Base-by-base conservation (phyloP, 1,139 yeast species). In the Hyphopichia khmerensis region DNA sequence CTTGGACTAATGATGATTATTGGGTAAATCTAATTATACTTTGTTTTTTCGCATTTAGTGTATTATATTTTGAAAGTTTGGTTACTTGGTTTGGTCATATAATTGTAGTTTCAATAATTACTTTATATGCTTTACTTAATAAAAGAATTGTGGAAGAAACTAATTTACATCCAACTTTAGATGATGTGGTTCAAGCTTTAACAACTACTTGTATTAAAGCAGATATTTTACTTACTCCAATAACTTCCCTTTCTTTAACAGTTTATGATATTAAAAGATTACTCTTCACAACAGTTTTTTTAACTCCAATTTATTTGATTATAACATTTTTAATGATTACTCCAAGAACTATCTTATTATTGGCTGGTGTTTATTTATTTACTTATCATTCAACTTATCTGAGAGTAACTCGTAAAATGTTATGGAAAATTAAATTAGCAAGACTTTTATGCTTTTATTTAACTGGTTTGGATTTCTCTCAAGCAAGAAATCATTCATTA, bases 1-100 rank as follows among this genome's bases (percentile, higher is more conserved):
- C 98, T 0, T 93, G 99, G 99, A 88, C 97, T 2, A 84, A 84
- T 47, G 91, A 86, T 35, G 95, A 89, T 61, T 74, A 78, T 38
- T 89, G 95, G 89, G 67, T 84, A 46, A 83, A 90, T 52, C 68
- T 87, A 23, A 71, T 88, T 29, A 56, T 86, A 35, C 79, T 87
- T 26, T 69, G 82, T 18, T 52, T 74, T 14, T 84, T 79, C 62
- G 68, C 82, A 1, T 67, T 86, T 9, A 58, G 77, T 10, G 88
- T 88, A 24, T 65, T 87, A 26, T 88, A 91, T 62, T 86, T 87
- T 58, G 95, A 89, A 56, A 65, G 71, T 21, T 65, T 90, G 45
- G 77, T 88, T 36, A 79, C 80, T 21, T 90, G 88, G 76, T 73
- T 84, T 47, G 97, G 96, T 17, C 96, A 90, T 67, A 59, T 90